phyloP scores from a whole-genome alignment of 2,329 filamentous ascomycete genomes.

The Sarocladium strictum region DNA sequence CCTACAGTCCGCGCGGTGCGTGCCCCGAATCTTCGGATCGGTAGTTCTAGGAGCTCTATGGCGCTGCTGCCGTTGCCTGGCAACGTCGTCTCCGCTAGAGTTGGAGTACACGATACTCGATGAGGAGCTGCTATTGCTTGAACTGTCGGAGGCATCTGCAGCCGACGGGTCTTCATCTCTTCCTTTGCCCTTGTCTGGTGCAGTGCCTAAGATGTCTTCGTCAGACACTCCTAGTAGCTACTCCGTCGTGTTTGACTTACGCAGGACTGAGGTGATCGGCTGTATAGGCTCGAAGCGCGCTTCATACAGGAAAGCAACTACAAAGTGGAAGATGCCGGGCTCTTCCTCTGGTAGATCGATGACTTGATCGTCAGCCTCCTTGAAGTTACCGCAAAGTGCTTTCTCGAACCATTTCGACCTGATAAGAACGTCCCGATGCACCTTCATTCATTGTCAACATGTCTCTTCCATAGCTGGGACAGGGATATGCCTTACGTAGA shows the following conservation, averaged over 20 bases:
- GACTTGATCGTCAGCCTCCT: constrained; percentile 37
- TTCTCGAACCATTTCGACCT: constrained; percentile 43
- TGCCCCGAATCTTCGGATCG: constrained; percentile 36
- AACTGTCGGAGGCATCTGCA: constrained; percentile 22
- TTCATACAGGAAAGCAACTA: constrained; percentile 46
- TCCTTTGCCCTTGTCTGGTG: constrained; percentile 36
- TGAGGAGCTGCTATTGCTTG: constrained; percentile 17
- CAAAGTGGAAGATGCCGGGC: constrained; percentile 43
- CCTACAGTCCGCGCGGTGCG: constrained; percentile 37
- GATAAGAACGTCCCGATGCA: constrained; percentile 40
- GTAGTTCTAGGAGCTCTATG: not conserved
- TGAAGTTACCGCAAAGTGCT: constrained; percentile 41
- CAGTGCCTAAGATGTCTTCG: not conserved
- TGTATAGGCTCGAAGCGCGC: constrained; percentile 39
- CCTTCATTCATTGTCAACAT: constrained; percentile 20
- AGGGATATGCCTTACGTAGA: constrained; percentile 20
- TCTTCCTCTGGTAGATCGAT: constrained; percentile 46
- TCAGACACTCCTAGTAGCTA: not conserved
- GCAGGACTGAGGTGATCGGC: constrained; percentile 33
- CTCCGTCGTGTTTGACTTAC: constrained; percentile 19
- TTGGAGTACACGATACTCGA: constrained; percentile 15
- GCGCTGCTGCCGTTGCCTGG: not conserved
- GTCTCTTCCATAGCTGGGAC: not conserved
- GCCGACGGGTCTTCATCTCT: constrained; percentile 24
- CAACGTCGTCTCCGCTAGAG: not conserved